Evolutionary conservation across 2,329 filamentous ascomycete species (phyloP).

Genomic region (Colletotrichum falcatum): DNA sequence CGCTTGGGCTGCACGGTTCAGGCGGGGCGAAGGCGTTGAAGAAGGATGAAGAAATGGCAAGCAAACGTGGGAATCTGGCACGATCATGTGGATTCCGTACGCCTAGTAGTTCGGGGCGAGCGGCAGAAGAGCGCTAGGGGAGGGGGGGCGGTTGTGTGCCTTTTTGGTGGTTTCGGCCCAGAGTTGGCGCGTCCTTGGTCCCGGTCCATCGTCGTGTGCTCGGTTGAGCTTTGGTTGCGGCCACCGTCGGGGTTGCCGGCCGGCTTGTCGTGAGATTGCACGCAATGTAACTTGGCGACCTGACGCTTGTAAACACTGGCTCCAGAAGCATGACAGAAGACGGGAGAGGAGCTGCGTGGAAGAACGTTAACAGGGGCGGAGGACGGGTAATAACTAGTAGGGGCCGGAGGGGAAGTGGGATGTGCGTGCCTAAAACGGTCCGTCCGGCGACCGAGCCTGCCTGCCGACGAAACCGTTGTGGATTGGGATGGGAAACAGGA

Average conservation of each 20-base stretch:
- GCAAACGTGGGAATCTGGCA: not conserved
- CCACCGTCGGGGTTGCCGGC: not conserved
- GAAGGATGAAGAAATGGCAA: not conserved
- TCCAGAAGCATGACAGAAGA: too few species aligned
- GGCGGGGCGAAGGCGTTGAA: constrained; percentile 1
- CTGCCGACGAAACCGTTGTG: not conserved
- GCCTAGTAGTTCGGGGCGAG: not conserved
- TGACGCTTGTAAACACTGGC: not conserved
- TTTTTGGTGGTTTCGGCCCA: constrained; percentile 3
- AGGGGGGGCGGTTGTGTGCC: too few species aligned
- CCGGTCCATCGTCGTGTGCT: constrained; percentile 13
- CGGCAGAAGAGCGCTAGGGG: not conserved
- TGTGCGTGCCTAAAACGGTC: too few species aligned
- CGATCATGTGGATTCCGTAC: not conserved
- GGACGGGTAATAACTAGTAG: not conserved
- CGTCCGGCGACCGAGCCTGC: not conserved
- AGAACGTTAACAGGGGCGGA: not conserved
- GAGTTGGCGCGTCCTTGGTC: constrained; percentile 5
- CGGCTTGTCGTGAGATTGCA: not conserved
- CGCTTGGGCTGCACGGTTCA: constrained; percentile 23
- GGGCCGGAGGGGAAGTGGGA: too few species aligned
- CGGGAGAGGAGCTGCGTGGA: too few species aligned
- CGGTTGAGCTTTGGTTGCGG: not conserved
- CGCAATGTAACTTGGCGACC: not conserved
- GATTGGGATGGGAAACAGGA: not conserved